A percentile compares a stretch with the other conserved stretches of the same genome.
phyloP scores from a whole-genome alignment of 179 eudicot genomes.

The Camellia oleifera region DNA sequence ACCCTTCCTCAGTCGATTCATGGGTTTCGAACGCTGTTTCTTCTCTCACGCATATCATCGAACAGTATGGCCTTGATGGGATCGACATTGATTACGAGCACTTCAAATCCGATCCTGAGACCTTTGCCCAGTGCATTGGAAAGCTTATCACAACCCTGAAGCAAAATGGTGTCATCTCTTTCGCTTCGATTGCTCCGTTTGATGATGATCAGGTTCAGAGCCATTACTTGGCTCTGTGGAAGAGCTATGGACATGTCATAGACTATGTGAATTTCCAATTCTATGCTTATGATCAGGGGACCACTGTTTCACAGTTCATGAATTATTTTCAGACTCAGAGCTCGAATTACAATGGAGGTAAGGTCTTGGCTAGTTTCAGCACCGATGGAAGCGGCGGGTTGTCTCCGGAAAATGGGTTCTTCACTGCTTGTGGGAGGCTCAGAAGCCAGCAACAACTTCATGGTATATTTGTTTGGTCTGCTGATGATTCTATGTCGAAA shows the following conservation, averaged over 20 bases:
- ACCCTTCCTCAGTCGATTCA: conserved; percentile 39
- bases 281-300: conserved; percentile 50
- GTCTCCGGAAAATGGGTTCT: conserved; percentile 38
- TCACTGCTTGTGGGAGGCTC: conserved; percentile 35
- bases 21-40: conserved; percentile 61
- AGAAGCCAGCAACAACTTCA: conserved; percentile 31
- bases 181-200: conserved; percentile 58
- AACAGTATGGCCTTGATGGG: conserved; percentile 43
- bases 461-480: conserved; percentile 61
- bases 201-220: conserved; percentile 35
- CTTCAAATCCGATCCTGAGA: conserved; percentile 30
- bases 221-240: conserved; percentile 53
- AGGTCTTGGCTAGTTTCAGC: conserved; percentile 50
- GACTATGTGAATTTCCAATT: conserved; percentile 65
- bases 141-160: conserved; percentile 44
- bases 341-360: conserved; percentile 44
- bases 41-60: conserved; percentile 36
- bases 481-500: conserved; percentile 45
- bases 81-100: conserved; percentile 66
- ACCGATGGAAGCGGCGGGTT: conserved; percentile 54
- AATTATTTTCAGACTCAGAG: conserved; percentile 37
- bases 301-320: conserved; percentile 39
- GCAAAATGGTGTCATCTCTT: conserved; percentile 33
- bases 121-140: conserved; percentile 55
- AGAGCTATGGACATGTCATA: conserved; percentile 41